Percentiles rank a stretch among this genome's conserved stretches.
phyloP scores from a whole-genome alignment of 352 stramenopile genomes.

The Phytophthora quininea region DNA sequence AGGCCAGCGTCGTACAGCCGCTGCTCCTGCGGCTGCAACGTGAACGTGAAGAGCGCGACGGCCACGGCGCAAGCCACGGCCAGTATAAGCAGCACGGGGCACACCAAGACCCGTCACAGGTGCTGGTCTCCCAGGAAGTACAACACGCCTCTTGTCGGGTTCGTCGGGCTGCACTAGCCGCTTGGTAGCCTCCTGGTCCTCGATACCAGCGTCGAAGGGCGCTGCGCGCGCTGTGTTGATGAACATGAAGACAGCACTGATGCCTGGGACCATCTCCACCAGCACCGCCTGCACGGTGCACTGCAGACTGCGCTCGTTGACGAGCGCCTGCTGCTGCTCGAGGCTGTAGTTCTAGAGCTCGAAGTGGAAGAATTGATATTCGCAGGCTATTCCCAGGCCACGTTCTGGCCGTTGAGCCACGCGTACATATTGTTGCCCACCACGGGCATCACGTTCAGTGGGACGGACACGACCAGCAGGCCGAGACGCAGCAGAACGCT shows the following conservation, averaged over 20 bases:
- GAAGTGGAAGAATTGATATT: conserved; percentile 54
- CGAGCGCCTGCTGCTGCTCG: conserved; percentile 37
- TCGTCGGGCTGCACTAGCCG: conserved; percentile 12
- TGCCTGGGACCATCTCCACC: conserved; percentile 47
- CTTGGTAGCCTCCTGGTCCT: conserved; percentile 27
- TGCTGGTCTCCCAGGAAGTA: conserved; percentile 41
- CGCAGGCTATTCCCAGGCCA: conserved; percentile 52
- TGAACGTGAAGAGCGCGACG: conserved; percentile 28
- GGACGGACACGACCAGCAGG: conserved; percentile 41
- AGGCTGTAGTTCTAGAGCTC: conserved; percentile 41
- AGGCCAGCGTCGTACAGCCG: conserved; percentile 31
- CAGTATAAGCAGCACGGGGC: conserved; percentile 40
- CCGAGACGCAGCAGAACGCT: conserved; percentile 36
- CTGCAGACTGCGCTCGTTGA: conserved; percentile 32
- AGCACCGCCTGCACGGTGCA: conserved; percentile 48
- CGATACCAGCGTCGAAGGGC: conserved; percentile 44
- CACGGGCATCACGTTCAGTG: conserved; percentile 51
- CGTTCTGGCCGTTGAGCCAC: conserved; percentile 46
- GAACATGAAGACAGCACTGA: conserved; percentile 47
- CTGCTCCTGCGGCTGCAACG: conserved; percentile 34
- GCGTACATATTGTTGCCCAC: conserved; percentile 45
- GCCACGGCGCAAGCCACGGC: conserved; percentile 31
- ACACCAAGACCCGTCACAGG: conserved; percentile 37
- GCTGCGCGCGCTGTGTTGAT: conserved; percentile 53
- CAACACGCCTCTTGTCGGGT: conserved; percentile 12